These are phyloP conservation scores for Penicillium canariense DNA, from an alignment of 495 filamentous ascomycete genomes.

Conservation along the genomic window DNA sequence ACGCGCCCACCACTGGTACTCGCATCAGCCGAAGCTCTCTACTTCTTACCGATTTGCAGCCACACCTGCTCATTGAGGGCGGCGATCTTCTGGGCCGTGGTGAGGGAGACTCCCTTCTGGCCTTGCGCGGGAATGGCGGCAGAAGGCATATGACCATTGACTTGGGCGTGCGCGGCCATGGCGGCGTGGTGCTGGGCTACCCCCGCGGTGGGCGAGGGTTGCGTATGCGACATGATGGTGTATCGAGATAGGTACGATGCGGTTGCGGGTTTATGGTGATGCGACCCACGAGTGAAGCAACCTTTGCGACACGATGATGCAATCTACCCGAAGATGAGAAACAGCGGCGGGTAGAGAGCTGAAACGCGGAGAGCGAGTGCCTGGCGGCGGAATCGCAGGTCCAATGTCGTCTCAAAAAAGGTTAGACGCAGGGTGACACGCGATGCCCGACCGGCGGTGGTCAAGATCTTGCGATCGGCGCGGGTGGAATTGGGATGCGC, in stretches of 20 bases:
- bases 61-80: slow-evolving; percentile 83
- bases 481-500: background rate
- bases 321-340: slow-evolving; percentile 22
- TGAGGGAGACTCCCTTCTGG: slow-evolving; percentile 48
- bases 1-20: background rate
- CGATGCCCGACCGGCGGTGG: slow-evolving; percentile 5
- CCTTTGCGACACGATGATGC: slow-evolving; percentile 45
- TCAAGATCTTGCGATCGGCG: slow-evolving; percentile 1
- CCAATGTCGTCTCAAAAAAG: background rate
- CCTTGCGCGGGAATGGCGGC: slow-evolving; percentile 49
- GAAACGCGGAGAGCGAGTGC: background rate
- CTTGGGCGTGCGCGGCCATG: slow-evolving; percentile 47
- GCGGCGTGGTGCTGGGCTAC: slow-evolving; percentile 47
- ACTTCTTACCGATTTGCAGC: slow-evolving; percentile 82
- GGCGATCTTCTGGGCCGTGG: slow-evolving; percentile 59
- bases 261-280: slow-evolving; percentile 13
- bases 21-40: background rate
- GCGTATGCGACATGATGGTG: slow-evolving; percentile 48
- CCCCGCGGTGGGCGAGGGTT: slow-evolving; percentile 51
- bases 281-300: slow-evolving; percentile 19
- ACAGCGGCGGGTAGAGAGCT: background rate
- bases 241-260: background rate
- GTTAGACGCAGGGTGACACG: background rate
- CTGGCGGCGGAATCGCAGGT: background rate
- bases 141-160: slow-evolving; percentile 49